Evolutionary conservation across 73 alveolate genomes (phyloP).

Genomic region (Stentor roeselii): DNA sequence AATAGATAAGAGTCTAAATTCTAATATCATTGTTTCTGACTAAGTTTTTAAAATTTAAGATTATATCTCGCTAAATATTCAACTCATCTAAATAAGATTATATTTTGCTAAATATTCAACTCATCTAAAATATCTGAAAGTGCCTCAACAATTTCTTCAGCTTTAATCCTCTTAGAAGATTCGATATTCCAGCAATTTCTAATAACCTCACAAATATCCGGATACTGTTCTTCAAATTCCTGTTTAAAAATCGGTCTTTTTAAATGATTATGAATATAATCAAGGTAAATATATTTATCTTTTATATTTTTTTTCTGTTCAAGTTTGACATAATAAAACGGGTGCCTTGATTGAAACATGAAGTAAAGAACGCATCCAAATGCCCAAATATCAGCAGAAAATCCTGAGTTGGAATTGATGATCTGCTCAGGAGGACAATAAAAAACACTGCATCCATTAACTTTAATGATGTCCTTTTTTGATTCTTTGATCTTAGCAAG

Average conservation of each 20-base stretch:
- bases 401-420: neutral
- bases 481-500: neutral
- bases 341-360: neutral
- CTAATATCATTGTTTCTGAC: neutral
- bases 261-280: too few species aligned
- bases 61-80: neutral
- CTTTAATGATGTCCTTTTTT: neutral
- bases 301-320: neutral
- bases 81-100: neutral
- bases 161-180: neutral
- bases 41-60: too few species aligned
- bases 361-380: neutral
- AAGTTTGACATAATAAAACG: neutral
- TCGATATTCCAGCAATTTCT: neutral
- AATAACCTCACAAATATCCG: neutral
- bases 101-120: too few species aligned
- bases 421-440: neutral
- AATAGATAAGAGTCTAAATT: neutral
- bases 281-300: neutral
- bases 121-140: neutral
- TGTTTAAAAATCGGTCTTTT: neutral
- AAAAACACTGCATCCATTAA: neutral
- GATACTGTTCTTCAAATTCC: neutral
- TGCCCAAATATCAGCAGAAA: constrained; percentile 7
- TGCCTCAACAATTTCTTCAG: neutral